A percentile compares a stretch with the other conserved stretches of the same genome.
Conservation (phyloP, 2,329 filamentous ascomycete genomes). For the Sarocladium brachiariae region DNA sequence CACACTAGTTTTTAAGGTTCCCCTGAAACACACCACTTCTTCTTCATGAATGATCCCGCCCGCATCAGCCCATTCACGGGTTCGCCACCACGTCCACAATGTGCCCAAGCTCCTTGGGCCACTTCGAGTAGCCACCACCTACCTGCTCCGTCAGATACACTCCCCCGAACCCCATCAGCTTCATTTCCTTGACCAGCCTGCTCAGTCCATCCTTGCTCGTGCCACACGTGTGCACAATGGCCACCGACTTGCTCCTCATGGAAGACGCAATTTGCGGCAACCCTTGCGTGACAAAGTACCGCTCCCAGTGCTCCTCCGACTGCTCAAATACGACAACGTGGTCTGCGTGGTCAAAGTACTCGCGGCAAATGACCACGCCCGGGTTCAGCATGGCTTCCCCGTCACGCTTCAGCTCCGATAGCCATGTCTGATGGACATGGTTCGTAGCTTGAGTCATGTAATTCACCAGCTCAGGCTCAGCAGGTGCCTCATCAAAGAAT, state of each 20-base stretch:
- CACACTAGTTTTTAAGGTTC: too few species aligned
- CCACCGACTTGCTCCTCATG: conserved; percentile 12
- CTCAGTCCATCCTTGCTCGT: neutral
- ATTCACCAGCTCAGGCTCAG: conserved; percentile 14
- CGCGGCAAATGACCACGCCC: conserved; percentile 32
- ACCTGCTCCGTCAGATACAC: conserved; percentile 16
- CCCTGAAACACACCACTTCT: too few species aligned
- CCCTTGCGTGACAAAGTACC: neutral
- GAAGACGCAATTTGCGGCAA: conserved; percentile 3
- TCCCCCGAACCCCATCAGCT: conserved; percentile 12
- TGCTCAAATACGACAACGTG: conserved; percentile 38
- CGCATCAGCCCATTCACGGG: neutral
- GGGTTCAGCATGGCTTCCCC: conserved; percentile 35
- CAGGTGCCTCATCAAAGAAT: conserved; percentile 42
- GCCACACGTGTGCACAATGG: conserved; percentile 14
- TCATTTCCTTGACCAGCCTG: conserved; percentile 9
- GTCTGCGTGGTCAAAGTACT: conserved; percentile 33
- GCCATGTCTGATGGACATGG: conserved; percentile 18
- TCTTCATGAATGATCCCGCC: too few species aligned
- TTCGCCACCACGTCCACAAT: conserved; percentile 11
- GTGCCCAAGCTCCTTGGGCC: conserved; percentile 14
- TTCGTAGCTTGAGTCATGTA: conserved; percentile 19
- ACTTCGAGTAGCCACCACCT: conserved; percentile 16
- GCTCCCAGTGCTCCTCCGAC: conserved; percentile 14
- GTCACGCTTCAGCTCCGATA: conserved; percentile 7